Evolutionary conservation across 805 yeast genomes (phyloP), one percentile per base, ranked within the genome.

Genomic region (Spathaspora gorwiae): DNA sequence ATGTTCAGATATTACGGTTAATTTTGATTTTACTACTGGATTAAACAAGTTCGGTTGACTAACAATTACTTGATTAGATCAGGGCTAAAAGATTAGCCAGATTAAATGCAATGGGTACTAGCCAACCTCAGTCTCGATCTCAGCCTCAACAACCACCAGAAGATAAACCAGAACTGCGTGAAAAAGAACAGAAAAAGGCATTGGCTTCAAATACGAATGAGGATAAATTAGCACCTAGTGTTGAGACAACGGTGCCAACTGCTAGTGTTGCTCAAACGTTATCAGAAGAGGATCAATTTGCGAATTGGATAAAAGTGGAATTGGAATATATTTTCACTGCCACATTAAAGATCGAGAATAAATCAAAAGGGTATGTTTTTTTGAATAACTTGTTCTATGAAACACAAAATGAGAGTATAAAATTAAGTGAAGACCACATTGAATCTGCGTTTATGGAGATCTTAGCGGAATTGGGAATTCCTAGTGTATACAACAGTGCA

Each of bases 391-490:
- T 64, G 37, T 50, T 57, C 7, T 49, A 54, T 11, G 70, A 66
- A n/a, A 40, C 57, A 10, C 53, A 46, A 19, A 39, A 41, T 5
- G 47, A 43, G 30, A 35, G 49, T 15, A 33, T 44, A n/a, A 10
- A 46, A 2, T 54, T 75, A 5, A 47, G 53, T 7, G 53, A 54
- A 10, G 70, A 67, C 31, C 55, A 61, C 19, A 56, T 79, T 31
- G 89, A 83, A 50, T 65, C 74, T 7, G 65, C 75, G 2, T 73
- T 81, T 45, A 70, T 82, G 59, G 85, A 81, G 48, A 57, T 78
- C 15, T 61, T 83, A 38, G 72, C 83, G 1, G 86, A 81, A 46
- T 54, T 61, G 32, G 87, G 87, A 1, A 66, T 72, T 12, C 34
- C 51, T 6, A 40, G 47, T 4, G 52, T 35, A 45, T 9, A 9